A percentile compares a stretch with the other conserved stretches of the same genome.
These are phyloP conservation scores for Eurotiales sp. DNA, from an alignment of 2,329 filamentous ascomycete genomes.

Conservation along the genomic window DNA sequence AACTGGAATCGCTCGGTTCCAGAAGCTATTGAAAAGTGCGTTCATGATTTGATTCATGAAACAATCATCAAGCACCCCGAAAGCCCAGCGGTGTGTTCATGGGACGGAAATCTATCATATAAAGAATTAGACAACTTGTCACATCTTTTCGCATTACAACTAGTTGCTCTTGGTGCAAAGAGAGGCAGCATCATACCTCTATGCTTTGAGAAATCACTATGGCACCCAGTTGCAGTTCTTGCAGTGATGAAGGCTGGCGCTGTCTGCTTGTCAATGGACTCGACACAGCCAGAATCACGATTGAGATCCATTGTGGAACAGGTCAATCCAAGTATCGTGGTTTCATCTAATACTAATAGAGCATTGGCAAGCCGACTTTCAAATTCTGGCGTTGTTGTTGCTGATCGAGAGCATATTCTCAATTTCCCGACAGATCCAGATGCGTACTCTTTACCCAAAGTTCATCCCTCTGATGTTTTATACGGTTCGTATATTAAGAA, in stretches of 20 bases:
- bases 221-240: conserved; percentile 12
- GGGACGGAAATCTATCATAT: conserved; percentile 10
- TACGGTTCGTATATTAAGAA: conserved; percentile 7
- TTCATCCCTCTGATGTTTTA: not conserved
- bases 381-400: not conserved
- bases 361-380: not conserved
- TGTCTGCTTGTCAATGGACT: conserved; percentile 7
- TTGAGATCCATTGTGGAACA: conserved; percentile 6
- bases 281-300: conserved; percentile 7
- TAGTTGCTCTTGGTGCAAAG: not conserved
- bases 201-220: conserved; percentile 18
- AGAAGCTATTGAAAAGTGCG: not conserved
- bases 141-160: not conserved
- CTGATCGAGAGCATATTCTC: not conserved
- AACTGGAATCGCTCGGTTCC: conserved; percentile 7
- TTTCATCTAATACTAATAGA: not conserved
- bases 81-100: conserved; percentile 6
- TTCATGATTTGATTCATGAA: conserved; percentile 3
- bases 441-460: not conserved
- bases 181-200: conserved; percentile 2
- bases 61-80: not conserved
- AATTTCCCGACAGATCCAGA: not conserved
- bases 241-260: conserved; percentile 9
- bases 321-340: not conserved
- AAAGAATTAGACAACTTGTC: conserved; percentile 1